Evolutionary conservation across 108 stramenopile species (phyloP).

Genomic region (Nannochloropsis salina): DNA sequence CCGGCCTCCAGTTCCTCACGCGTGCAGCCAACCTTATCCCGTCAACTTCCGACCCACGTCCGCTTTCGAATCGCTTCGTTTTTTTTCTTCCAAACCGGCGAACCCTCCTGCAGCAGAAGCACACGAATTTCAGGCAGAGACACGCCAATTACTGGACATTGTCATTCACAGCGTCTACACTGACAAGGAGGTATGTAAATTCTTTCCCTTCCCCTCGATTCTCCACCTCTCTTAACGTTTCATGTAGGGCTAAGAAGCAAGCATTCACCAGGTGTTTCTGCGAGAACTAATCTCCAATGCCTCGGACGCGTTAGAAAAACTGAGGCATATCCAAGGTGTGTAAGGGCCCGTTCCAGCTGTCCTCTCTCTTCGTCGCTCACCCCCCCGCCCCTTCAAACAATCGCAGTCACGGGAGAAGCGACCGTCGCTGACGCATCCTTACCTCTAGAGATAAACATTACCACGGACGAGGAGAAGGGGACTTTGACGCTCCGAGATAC

Average conservation of each 20-base stretch:
- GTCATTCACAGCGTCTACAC: constrained; percentile 97
- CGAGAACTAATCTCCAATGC: constrained; percentile 94
- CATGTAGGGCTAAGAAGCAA: not conserved
- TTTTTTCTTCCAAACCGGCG: not conserved
- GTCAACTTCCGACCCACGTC: not conserved
- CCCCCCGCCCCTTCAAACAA: not conserved
- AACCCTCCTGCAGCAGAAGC: constrained; percentile 20
- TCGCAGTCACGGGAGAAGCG: constrained; percentile 13
- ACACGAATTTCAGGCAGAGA: constrained; percentile 86
- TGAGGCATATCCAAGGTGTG: constrained; percentile 72
- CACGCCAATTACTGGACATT: constrained; percentile 65
- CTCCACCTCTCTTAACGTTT: not conserved
- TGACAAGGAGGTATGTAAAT: constrained; percentile 73
- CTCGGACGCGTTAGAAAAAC: constrained; percentile 90
- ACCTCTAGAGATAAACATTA: constrained; percentile 63
- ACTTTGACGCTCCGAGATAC: constrained; percentile 89
- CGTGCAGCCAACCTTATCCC: not conserved
- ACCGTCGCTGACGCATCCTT: constrained; percentile 47
- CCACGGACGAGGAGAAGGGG: constrained; percentile 68
- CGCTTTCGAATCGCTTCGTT: not conserved
- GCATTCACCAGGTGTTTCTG: constrained; percentile 70
- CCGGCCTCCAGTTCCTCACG: not conserved
- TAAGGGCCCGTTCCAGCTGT: not conserved
- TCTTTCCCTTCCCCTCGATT: not conserved
- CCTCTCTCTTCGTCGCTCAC: not conserved